Evolutionary conservation across 495 filamentous ascomycete species (phyloP), one percentile per base, ranked within the genome.

Genomic region (Corynascus novoguineensis): DNA sequence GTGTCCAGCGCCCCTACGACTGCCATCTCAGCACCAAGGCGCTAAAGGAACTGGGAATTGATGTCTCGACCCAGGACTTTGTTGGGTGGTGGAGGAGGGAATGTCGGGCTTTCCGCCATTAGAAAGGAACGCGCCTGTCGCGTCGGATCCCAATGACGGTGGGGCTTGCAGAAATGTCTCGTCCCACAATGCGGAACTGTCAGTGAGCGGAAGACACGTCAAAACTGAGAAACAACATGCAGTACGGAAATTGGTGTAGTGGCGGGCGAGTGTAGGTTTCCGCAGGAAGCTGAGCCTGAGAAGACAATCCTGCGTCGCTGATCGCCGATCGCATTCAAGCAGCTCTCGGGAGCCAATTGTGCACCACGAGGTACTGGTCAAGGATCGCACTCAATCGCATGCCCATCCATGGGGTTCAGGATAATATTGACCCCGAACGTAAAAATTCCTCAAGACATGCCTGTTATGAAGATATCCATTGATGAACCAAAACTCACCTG

Each of bases 1-100:
- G 78, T 22, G 88, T 90, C 15, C 79, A 89, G 74, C 81, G 92
- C 51, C 92, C 92, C 10, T 96, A 89, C 72, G 91, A 97, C 71
- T 90, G 87, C 56, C 90, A 96, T 66, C 77, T 97, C 22, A 90
- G 87, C 52, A 96, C 84, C 17, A 81, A 84, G 74, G 82, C 74
- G 27, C 68, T 97, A 53, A 82, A 81, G 68, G 83, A 91, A 17
- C 63, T 96, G 52, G 90, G 84, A 0, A 88, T 97, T 52, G 78
- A 89, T 63, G 85, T 92, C 40, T 72, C 75, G 19, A 90, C 89
- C 0, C 78, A 85, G 66, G 80, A 91, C 57, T 96, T 97, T 64
- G 76, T 75, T 28, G 82, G 76, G 24, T 97, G 92, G 92, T 97
- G 92, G 92, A 72, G 73, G 60, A 66, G 77, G 47, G 71, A 81